Evolutionary conservation across 2,329 filamentous ascomycete genomes (phyloP).

Genomic region (Fusarium odoratissimum): DNA sequence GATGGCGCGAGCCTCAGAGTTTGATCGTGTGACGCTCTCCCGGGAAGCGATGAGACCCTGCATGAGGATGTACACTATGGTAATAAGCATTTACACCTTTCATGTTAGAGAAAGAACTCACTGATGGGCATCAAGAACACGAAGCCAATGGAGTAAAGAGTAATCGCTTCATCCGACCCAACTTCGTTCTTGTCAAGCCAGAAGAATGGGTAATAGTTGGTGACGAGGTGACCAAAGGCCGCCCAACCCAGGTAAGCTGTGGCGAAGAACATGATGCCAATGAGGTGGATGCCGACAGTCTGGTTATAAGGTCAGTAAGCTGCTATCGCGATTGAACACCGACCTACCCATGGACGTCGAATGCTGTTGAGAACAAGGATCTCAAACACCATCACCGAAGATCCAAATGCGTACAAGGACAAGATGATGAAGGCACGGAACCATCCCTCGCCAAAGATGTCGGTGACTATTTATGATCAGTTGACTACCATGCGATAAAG

Average conservation of each 20-base stretch:
- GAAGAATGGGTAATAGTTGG: conserved; percentile 61
- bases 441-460: conserved; percentile 61
- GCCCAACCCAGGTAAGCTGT: conserved; percentile 63
- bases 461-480: conserved; percentile 54
- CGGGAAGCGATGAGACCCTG: conserved; percentile 63
- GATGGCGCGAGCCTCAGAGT: conserved; percentile 39
- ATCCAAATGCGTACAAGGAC: conserved; percentile 58
- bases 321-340: too few species aligned
- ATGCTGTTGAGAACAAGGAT: conserved; percentile 64
- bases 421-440: conserved; percentile 60
- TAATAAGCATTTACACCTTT: conserved; percentile 10
- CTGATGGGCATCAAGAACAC: conserved; percentile 57
- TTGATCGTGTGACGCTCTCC: conserved; percentile 53
- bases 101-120: conserved; percentile 48
- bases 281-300: conserved; percentile 58
- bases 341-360: conserved; percentile 60
- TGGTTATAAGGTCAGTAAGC: conserved; percentile 42
- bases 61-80: conserved; percentile 60
- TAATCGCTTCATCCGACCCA: conserved; percentile 57
- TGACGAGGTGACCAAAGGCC: conserved; percentile 58
- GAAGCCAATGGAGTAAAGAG: conserved; percentile 59
- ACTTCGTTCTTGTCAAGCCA: conserved; percentile 61
- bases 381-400: conserved; percentile 59
- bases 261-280: conserved; percentile 55
- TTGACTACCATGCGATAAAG: conserved; percentile 20